phyloP scores from a whole-genome alignment of 345 rosid genomes.

The Pistacia integerrima region DNA sequence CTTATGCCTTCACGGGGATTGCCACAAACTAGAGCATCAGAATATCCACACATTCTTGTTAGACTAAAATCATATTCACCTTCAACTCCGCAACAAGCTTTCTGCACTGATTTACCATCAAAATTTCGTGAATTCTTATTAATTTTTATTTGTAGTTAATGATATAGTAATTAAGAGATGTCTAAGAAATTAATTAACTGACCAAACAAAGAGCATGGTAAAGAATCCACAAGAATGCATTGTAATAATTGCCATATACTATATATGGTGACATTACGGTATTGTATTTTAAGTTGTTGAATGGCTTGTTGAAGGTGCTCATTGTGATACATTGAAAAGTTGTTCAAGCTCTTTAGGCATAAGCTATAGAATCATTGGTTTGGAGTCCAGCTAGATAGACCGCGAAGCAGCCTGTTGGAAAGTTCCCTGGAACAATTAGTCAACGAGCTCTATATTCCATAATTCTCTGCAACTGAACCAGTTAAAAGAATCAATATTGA shows the following conservation, averaged over 20 bases:
- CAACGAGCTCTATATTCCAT: not conserved
- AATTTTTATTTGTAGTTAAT: no score
- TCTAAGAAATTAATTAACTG: not conserved
- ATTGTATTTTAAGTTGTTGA: not conserved
- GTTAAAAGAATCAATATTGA: not conserved
- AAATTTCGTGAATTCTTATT: not conserved
- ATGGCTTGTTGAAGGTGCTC: slow-evolving; percentile 25
- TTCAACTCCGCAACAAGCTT: slow-evolving; percentile 28
- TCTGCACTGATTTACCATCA: not conserved
- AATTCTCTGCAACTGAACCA: slow-evolving; percentile 5
- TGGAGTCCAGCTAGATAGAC: not conserved
- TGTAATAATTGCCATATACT: slow-evolving; percentile 19
- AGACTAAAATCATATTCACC: slow-evolving; percentile 6
- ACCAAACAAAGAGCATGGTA: not conserved
- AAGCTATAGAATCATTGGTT: slow-evolving; percentile 10
- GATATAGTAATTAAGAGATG: no score
- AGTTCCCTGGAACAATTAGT: slow-evolving; percentile 21
- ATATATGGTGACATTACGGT: slow-evolving; percentile 12
- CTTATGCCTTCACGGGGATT: slow-evolving; percentile 15
- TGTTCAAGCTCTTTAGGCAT: slow-evolving; percentile 19
- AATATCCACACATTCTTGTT: slow-evolving; percentile 28
- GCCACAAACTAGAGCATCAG: slow-evolving; percentile 16
- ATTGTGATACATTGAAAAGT: slow-evolving; percentile 18
- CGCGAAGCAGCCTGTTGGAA: slow-evolving; percentile 17
- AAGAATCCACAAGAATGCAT: slow-evolving; percentile 21